Evolutionary conservation across 1,139 yeast genomes (phyloP).

Genomic region (Hansenula sp.): DNA sequence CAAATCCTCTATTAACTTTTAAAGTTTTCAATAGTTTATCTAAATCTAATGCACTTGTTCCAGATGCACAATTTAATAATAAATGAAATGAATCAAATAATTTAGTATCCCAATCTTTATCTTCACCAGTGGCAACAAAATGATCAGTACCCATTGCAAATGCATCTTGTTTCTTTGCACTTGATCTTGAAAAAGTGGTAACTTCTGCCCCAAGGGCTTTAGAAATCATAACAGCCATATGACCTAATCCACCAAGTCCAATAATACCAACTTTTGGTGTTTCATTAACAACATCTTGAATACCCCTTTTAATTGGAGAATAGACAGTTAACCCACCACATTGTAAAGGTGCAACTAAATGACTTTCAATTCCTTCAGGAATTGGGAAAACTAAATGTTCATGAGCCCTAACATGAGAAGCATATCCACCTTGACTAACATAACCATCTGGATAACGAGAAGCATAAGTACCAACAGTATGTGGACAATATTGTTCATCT

Average conservation of each 20-base stretch:
- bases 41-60: conserved; percentile 37
- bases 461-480: conserved; percentile 41
- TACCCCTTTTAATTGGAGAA: conserved; percentile 45
- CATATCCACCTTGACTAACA: conserved; percentile 51
- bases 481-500: conserved; percentile 46
- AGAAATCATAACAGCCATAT: conserved; percentile 54
- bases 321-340: conserved; percentile 53
- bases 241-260: conserved; percentile 63
- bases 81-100: conserved; percentile 38
- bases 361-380: conserved; percentile 40
- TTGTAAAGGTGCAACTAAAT: conserved; percentile 45
- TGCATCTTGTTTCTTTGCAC: conserved; percentile 48
- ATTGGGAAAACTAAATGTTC: conserved; percentile 45
- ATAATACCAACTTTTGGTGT: conserved; percentile 47
- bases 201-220: conserved; percentile 58
- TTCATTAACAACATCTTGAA: conserved; percentile 31
- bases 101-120: conserved; percentile 35
- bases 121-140: conserved; percentile 45
- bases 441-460: conserved; percentile 38
- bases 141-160: conserved; percentile 48
- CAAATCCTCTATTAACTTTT: conserved; percentile 44
- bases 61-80: conserved; percentile 48
- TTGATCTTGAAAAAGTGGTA: conserved; percentile 48
- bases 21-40: conserved; percentile 31
- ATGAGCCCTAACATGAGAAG: conserved; percentile 44